Evolutionary conservation across 805 yeast species (phyloP), one percentile per base, ranked within the genome.

Genomic region (Ogataea naganishii): DNA sequence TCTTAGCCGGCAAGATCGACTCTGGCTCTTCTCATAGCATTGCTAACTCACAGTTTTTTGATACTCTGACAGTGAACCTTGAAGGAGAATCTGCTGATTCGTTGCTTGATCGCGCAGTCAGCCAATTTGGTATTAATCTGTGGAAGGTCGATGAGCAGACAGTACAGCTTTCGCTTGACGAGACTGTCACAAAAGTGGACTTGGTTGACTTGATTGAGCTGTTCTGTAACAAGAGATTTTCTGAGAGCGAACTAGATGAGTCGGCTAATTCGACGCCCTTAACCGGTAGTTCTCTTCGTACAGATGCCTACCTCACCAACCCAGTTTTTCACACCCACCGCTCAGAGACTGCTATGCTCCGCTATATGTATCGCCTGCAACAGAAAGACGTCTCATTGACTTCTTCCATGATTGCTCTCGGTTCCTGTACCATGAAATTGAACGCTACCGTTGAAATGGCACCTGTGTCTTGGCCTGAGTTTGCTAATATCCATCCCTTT

Each of bases 381-480:
- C 58, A 72, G 36, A 85, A 82, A 59, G 98, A 92, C 61, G 64
- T 92, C 36, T 89, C 97, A 1, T 66, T 92, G 35, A 96, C 97
- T 8, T 81, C 86, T 49, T 82, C 96, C 5, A 92, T 92, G 98
- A 92, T 92, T 38, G 94, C 98, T 14, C 69, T 92, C 39, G 98
- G 98, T 16, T 84, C 96, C 6, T 92, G 98, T 65, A 92, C 98
- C 13, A 92, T 92, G 98, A 92, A 92, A 57, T 69, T 92, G 49
- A 92, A 92, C 52, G 80, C 95, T 31, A 89, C 97, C 2, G 94
- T 86, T 7, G 89, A 85, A 52, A 92, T 92, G 97, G 71, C 75
- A 38, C 92, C 97, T 26, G 67, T 92, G 31, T 79, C 96, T 4
- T 86, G 95, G 81, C 96, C 96, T 14, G 95, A 92, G 41, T 88